Conservation (phyloP, 352 stramenopile species). For the Phytopythium mirpurense region DNA sequence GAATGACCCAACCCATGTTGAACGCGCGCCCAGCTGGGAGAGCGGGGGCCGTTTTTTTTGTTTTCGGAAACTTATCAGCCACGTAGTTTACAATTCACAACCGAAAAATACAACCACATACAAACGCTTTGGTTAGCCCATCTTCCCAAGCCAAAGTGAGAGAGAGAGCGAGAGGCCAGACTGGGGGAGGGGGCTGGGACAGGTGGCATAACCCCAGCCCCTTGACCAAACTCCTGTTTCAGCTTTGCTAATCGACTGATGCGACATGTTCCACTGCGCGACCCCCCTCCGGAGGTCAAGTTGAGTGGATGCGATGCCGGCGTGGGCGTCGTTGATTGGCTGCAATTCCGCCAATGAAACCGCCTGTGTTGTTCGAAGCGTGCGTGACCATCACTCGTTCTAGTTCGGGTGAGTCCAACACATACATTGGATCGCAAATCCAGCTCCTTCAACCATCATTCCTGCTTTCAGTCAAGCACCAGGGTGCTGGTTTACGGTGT, state of each 20-base stretch:
- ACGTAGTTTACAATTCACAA: background rate
- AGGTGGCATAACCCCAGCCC: background rate
- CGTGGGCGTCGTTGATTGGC: constrained; percentile 6
- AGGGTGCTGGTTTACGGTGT: background rate
- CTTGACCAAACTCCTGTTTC: background rate
- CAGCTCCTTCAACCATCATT: background rate
- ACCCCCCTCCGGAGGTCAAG: constrained; percentile 1
- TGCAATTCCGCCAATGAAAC: background rate
- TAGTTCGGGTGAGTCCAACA: background rate
- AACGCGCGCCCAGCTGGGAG: constrained; percentile 16
- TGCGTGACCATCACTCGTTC: background rate
- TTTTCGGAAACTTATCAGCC: too few species aligned
- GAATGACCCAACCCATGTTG: constrained; percentile 47
- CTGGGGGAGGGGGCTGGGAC: constrained; percentile 2
- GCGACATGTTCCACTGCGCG: background rate
- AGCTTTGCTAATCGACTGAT: background rate
- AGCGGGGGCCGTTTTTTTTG: too few species aligned
- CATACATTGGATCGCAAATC: background rate
- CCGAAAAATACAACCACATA: background rate
- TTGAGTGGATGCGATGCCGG: constrained; percentile 5
- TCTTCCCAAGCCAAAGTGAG: constrained; percentile 1
- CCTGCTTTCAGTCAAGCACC: background rate
- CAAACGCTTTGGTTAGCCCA: too few species aligned
- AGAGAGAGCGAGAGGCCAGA: constrained; percentile 6
- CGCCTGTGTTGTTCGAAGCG: background rate